Evolutionary conservation across 352 stramenopile species (phyloP).

Genomic region (Albugo candida): DNA sequence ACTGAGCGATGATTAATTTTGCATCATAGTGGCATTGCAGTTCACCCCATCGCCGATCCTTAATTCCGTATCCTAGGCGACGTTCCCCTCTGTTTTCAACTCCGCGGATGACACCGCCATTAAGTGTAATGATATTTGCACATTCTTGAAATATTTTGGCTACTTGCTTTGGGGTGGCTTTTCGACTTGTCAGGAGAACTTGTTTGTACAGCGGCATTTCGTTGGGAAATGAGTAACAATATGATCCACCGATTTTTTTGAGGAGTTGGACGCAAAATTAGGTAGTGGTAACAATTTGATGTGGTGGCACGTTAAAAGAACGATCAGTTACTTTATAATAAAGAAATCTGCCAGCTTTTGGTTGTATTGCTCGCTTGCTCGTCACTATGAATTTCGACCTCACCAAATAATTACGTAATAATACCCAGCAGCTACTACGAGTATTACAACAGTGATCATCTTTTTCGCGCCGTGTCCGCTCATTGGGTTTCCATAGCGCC

Average conservation of each 20-base stretch:
- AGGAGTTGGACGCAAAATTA: too few species aligned
- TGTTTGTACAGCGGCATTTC: conserved; percentile 79
- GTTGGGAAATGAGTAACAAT: neutral
- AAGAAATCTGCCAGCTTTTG: too few species aligned
- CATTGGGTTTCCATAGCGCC: too few species aligned
- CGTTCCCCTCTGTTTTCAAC: conserved; percentile 70
- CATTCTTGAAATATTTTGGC: conserved; percentile 70
- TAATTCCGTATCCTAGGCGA: conserved; percentile 59
- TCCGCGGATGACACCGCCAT: conserved; percentile 53
- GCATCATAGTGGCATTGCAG: conserved; percentile 71
- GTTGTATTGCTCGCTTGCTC: too few species aligned
- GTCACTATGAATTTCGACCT: too few species aligned
- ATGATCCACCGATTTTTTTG: neutral
- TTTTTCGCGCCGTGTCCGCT: too few species aligned
- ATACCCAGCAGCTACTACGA: too few species aligned
- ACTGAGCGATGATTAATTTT: conserved; percentile 74
- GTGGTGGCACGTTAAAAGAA: too few species aligned
- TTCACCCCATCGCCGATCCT: conserved; percentile 71
- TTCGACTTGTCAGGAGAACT: conserved; percentile 75
- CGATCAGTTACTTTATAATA: too few species aligned
- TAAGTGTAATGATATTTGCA: conserved; percentile 36
- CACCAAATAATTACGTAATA: too few species aligned
- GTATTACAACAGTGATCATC: too few species aligned
- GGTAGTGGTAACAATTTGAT: too few species aligned
- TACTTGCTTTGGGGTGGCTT: conserved; percentile 67